These are phyloP conservation scores for Datisca glomerata DNA, from an alignment of 306 rosid genomes.

Conservation along the genomic window DNA sequence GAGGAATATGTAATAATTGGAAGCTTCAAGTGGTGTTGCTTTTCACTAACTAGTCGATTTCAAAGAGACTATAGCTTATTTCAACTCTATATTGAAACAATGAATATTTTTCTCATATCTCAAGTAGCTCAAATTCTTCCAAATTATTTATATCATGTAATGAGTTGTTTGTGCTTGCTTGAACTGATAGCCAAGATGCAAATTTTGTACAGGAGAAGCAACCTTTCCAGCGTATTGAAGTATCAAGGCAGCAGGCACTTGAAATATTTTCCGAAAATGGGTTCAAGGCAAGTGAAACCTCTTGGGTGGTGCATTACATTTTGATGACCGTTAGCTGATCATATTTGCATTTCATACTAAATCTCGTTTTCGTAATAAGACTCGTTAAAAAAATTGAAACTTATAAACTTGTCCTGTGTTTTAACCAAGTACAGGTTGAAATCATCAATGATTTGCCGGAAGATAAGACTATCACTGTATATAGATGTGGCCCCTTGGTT, in stretches of 20 bases:
- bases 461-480: conserved; percentile 89
- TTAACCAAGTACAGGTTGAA: conserved; percentile 46
- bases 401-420: neutral
- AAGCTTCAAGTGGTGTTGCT: too few species aligned
- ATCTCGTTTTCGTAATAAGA: too few species aligned
- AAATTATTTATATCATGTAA: too few species aligned
- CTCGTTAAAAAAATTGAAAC: too few species aligned
- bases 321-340: conserved; percentile 7
- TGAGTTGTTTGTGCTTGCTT: neutral
- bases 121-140: too few species aligned
- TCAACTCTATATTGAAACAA: too few species aligned
- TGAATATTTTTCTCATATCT: too few species aligned
- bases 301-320: neutral
- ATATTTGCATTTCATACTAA: conserved; percentile 6
- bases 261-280: conserved; percentile 72
- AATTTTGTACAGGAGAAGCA: conserved; percentile 52
- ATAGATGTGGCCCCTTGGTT: conserved; percentile 91
- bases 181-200: neutral
- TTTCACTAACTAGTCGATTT: too few species aligned
- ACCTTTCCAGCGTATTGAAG: conserved; percentile 95
- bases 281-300: conserved; percentile 57
- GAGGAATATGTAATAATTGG: too few species aligned
- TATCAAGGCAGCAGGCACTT: conserved; percentile 73
- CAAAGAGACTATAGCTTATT: too few species aligned
- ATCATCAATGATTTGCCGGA: conserved; percentile 88